phyloP scores from a whole-genome alignment of 2,329 filamentous ascomycete genomes.

The Niveomyces coronatus region DNA sequence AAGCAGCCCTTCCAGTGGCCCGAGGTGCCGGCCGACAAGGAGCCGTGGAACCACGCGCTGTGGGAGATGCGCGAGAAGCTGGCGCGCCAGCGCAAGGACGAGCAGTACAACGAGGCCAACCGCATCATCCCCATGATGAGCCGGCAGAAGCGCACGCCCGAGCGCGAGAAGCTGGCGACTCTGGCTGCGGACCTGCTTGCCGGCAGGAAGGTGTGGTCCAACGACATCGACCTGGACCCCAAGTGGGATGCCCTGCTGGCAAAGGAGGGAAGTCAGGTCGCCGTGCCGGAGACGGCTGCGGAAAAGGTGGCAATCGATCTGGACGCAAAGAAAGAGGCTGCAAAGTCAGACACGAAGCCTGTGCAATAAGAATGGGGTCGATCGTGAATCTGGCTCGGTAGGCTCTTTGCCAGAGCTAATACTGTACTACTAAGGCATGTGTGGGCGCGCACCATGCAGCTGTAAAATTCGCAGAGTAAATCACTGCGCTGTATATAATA shows the following conservation, averaged over 20 bases:
- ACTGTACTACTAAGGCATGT: slow-evolving; percentile 10
- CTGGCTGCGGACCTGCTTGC: slow-evolving; percentile 53
- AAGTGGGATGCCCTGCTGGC: slow-evolving; percentile 32
- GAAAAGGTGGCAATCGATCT: slow-evolving; percentile 12
- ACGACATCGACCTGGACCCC: slow-evolving; percentile 33
- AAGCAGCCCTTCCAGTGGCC: slow-evolving; percentile 84
- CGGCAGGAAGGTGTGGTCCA: slow-evolving; percentile 52
- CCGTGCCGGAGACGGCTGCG: slow-evolving; percentile 16
- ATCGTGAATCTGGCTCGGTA: background rate
- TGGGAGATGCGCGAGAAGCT: slow-evolving; percentile 42
- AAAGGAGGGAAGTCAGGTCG: slow-evolving; percentile 14
- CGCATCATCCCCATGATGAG: slow-evolving; percentile 30
- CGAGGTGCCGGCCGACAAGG: slow-evolving; percentile 49
- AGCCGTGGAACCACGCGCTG: slow-evolving; percentile 54
- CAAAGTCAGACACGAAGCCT: background rate
- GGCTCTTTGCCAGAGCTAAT: background rate
- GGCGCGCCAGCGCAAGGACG: slow-evolving; percentile 29
- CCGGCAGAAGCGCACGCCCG: slow-evolving; percentile 28
- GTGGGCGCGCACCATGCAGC: slow-evolving; percentile 11
- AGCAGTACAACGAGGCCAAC: slow-evolving; percentile 22
- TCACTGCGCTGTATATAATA: slow-evolving; percentile 9
- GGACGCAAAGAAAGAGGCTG: slow-evolving; percentile 1
- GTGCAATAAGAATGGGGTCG: slow-evolving; percentile 2
- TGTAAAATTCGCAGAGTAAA: slow-evolving; percentile 6
- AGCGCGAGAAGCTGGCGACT: slow-evolving; percentile 43